Evolutionary conservation across 164 flowering plant genomes (phyloP), one percentile per base, ranked within the genome.

Genomic region (Dillenia suffruticosa): DNA sequence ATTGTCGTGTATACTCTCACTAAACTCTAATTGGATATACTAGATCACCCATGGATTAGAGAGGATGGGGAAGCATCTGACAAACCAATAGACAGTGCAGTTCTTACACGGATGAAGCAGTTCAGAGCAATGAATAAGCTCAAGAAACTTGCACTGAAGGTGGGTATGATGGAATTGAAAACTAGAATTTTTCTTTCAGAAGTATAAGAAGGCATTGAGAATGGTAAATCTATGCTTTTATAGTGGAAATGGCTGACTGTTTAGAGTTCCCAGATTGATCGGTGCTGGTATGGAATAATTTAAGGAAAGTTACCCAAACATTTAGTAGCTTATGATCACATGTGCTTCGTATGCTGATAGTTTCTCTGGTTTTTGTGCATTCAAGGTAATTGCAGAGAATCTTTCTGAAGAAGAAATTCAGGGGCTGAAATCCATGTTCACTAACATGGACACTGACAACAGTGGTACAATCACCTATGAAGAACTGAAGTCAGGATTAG

Each of bases 71-170:
- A 83, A 24, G 98, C 98, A 70, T 85, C 98, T 56, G 98, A 90
- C 73, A 82, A 79, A 62, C 96, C 96, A 63, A 81, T 92, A 53
- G 96, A 92, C 70, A 85, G 84, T 77, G 98, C 97, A 10, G 98
- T 90, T 19, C 90, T 92, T 55, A 75, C 88, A 9, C 78, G 97
- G 72, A 83, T 90, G 96, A 92, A 92, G 80, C 98, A 92, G 64
- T 92, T 90, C 76, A 80, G 96, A 77, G 94, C 88, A 17, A 92
- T 92, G 98, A 92, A 92, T 84, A 88, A 92, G 74, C 85, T 92
- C 58, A 92, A 92, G 74, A 80, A 92, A 70, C 89, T 92, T 54
- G 98, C 98, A 14, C 65, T 92, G 51, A 90, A 90, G 92, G 98
- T 90, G 61, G 11, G 58, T 51, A 90, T 88, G 92, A 96, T 90